Evolutionary conservation across 345 rosid genomes (phyloP).

Genomic region (Eutrema japonicum): DNA sequence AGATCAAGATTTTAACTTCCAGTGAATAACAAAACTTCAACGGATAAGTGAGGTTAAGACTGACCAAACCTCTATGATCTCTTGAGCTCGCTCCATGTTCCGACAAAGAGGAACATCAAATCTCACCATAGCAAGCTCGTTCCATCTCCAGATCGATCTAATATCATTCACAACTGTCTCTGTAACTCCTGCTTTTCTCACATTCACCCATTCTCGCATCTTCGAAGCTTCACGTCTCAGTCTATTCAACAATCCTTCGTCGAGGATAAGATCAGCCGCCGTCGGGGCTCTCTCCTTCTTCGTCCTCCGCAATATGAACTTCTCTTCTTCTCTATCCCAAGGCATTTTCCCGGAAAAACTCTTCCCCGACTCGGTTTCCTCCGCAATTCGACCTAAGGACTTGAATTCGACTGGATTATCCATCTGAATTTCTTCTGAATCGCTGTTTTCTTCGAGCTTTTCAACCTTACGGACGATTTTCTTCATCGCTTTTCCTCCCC

Average conservation of each 20-base stretch:
- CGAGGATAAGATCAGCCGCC: constrained; percentile 61
- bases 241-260: constrained; percentile 55
- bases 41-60: background rate
- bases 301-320: constrained; percentile 53
- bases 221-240: constrained; percentile 62
- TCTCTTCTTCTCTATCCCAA: constrained; percentile 66
- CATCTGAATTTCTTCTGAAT: constrained; percentile 37
- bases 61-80: constrained; percentile 71
- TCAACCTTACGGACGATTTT: constrained; percentile 62
- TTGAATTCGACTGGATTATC: constrained; percentile 40
- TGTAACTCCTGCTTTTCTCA: constrained; percentile 84
- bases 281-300: constrained; percentile 61
- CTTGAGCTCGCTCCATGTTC: constrained; percentile 87
- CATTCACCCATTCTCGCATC: constrained; percentile 86
- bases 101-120: constrained; percentile 72
- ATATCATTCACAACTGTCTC: constrained; percentile 64
- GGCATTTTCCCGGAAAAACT: constrained; percentile 59
- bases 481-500: constrained; percentile 69
- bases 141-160: constrained; percentile 54
- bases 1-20: background rate
- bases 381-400: constrained; percentile 40
- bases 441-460: constrained; percentile 45
- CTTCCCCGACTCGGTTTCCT: constrained; percentile 3
- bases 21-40: constrained; percentile 2
- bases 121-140: constrained; percentile 76